A percentile compares a stretch with the other conserved stretches of the same genome.
Conservation (phyloP, 2,329 filamentous ascomycete genomes). For the Sporothrix inflata region DNA sequence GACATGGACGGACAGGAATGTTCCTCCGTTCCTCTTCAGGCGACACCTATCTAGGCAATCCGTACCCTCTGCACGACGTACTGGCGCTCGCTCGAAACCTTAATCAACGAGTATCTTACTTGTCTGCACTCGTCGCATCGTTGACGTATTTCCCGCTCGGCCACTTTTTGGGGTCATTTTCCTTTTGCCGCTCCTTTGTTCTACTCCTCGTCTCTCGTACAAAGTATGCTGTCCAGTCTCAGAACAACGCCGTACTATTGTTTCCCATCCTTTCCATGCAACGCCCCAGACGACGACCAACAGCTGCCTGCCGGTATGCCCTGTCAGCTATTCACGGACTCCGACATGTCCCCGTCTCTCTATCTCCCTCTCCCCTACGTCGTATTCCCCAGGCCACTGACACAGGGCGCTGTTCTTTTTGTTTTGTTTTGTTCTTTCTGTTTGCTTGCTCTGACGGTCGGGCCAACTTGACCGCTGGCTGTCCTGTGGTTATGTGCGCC, state of each 20-base stretch:
- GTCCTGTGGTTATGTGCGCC: neutral
- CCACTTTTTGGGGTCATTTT: neutral
- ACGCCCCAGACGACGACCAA: neutral
- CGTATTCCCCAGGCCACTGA: neutral
- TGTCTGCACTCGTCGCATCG: neutral
- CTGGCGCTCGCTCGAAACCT: neutral
- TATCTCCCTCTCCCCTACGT: neutral
- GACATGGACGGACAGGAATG: neutral
- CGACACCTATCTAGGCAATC: neutral
- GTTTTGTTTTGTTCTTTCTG: neutral
- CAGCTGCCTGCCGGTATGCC: neutral
- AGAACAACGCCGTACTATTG: slow-evolving; percentile 10
- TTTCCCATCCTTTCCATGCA: neutral
- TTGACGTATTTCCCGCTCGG: slow-evolving; percentile 1
- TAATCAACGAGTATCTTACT: no score
- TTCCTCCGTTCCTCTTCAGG: slow-evolving; percentile 8
- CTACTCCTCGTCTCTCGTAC: neutral
- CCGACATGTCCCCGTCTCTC: neutral
- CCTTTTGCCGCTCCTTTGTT: neutral
- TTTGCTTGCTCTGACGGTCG: no score
- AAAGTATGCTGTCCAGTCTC: neutral
- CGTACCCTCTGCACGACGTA: neutral
- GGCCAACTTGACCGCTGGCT: no score
- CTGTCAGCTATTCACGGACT: neutral
- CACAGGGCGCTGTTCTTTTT: neutral